Evolutionary conservation across 2,329 filamentous ascomycete species (phyloP).

Genomic region (Aureobasidium sp.): DNA sequence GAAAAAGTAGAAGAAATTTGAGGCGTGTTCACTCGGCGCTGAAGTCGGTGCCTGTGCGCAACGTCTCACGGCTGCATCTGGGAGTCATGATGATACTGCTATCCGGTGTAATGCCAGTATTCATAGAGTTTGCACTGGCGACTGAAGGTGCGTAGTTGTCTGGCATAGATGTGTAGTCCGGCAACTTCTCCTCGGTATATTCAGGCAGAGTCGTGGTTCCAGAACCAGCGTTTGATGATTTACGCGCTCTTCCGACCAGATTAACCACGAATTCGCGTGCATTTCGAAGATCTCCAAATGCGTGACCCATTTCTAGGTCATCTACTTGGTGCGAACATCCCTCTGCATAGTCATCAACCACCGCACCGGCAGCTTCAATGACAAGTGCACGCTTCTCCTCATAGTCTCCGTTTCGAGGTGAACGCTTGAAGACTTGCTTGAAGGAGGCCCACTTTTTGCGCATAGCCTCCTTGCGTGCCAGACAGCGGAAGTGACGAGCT

Average conservation of each 20-base stretch:
- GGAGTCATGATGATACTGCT: constrained; percentile 39
- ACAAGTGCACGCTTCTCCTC: constrained; percentile 48
- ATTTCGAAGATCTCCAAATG: constrained; percentile 46
- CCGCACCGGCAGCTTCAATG: constrained; percentile 31
- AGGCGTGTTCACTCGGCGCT: background rate
- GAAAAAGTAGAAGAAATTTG: background rate
- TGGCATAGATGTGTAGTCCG: constrained; percentile 38
- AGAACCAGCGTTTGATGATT: constrained; percentile 24
- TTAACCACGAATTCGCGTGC: constrained; percentile 46
- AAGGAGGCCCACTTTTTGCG: constrained; percentile 42
- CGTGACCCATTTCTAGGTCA: constrained; percentile 36
- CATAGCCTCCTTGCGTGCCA: constrained; percentile 46
- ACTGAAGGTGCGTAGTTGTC: constrained; percentile 23
- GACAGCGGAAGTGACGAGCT: constrained; percentile 45
- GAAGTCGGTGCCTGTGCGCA: constrained; percentile 22
- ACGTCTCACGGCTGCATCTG: constrained; percentile 34
- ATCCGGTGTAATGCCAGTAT: constrained; percentile 29
- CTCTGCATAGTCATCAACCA: constrained; percentile 32
- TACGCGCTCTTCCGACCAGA: constrained; percentile 25
- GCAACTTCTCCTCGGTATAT: constrained; percentile 35
- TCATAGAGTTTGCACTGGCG: constrained; percentile 25
- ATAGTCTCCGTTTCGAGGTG: constrained; percentile 34
- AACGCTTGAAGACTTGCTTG: constrained; percentile 25
- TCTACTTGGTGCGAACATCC: constrained; percentile 36
- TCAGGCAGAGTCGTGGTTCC: constrained; percentile 29